These are phyloP conservation scores for Puya raimondii DNA, from an alignment of 176 grass and related monocot species.

Conservation along the genomic window DNA sequence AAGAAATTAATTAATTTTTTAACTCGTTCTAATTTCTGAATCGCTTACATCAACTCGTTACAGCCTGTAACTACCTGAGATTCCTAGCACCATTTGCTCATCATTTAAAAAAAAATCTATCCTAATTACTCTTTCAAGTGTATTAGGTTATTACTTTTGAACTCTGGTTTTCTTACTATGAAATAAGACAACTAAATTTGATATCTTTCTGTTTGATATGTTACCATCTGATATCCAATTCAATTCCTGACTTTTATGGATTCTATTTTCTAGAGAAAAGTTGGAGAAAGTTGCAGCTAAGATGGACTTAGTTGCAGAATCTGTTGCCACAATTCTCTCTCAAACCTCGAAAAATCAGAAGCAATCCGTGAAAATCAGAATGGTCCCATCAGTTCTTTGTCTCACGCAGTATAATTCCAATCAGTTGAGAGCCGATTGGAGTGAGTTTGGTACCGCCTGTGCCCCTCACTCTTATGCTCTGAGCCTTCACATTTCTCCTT, in stretches of 20 bases:
- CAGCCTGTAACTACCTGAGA: too few relatives aligned
- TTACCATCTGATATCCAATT: too few relatives aligned
- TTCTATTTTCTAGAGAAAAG: constrained; percentile 41
- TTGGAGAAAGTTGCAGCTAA: constrained; percentile 44
- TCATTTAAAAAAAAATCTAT: too few relatives aligned
- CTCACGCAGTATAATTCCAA: constrained; percentile 42
- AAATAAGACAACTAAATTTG: background rate
- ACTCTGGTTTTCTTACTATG: background rate
- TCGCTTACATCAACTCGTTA: too few relatives aligned
- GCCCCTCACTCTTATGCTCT: constrained; percentile 39
- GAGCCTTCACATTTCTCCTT: constrained; percentile 41
- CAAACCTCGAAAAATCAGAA: constrained; percentile 23
- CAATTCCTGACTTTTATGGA: background rate
- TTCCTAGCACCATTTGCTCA: too few relatives aligned
- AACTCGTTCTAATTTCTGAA: too few relatives aligned
- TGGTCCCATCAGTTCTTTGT: constrained; percentile 39
- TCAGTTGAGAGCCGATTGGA: constrained; percentile 25
- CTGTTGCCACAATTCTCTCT: constrained; percentile 36
- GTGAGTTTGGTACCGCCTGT: constrained; percentile 27
- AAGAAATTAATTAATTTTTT: too few relatives aligned
- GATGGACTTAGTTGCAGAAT: constrained; percentile 46
- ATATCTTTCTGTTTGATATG: background rate
- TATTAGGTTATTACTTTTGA: too few relatives aligned
- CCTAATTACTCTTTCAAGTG: too few relatives aligned
- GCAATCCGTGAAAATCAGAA: constrained; percentile 12